Percentiles rank a stretch among this genome's conserved stretches.
Conservation (phyloP, 1,284 basidiomycete genomes). For the Irpex rosettiformis region DNA sequence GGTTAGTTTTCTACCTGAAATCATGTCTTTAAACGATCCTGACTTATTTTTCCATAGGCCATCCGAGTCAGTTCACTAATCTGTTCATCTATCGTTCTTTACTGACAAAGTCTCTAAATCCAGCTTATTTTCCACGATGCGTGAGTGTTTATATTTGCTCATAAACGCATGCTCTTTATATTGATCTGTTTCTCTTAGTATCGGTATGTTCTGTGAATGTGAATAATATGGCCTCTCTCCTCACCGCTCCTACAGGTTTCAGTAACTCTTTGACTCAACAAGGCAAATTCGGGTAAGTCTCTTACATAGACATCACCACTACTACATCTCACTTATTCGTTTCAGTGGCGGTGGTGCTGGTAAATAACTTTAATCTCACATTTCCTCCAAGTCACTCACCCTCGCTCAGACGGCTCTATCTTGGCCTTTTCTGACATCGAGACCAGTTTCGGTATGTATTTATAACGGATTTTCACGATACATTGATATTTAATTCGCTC, state of each 20-base stretch:
- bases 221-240: too few species aligned
- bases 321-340: background rate
- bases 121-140: slow-evolving; percentile 39
- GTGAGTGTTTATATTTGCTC: background rate
- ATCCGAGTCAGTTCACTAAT: background rate
- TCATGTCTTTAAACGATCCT: background rate
- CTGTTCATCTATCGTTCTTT: background rate
- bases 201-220: background rate
- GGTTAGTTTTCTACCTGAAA: slow-evolving; percentile 14
- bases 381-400: background rate
- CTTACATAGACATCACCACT: background rate
- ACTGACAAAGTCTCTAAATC: slow-evolving; percentile 11
- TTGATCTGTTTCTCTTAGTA: background rate
- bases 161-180: background rate
- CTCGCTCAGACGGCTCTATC: slow-evolving; percentile 22
- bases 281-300: slow-evolving; percentile 10
- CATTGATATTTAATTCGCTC: background rate
- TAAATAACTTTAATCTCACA: background rate
- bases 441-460: slow-evolving; percentile 16
- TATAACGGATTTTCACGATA: too few species aligned
- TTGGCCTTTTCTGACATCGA: slow-evolving; percentile 22
- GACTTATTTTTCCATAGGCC: background rate
- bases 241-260: too few species aligned
- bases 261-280: slow-evolving; percentile 8
- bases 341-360: slow-evolving; percentile 18